Percentiles rank a stretch among this genome's conserved stretches.
phyloP scores from a whole-genome alignment of 1,284 basidiomycete genomes.

The Rhodotorula sp. region DNA sequence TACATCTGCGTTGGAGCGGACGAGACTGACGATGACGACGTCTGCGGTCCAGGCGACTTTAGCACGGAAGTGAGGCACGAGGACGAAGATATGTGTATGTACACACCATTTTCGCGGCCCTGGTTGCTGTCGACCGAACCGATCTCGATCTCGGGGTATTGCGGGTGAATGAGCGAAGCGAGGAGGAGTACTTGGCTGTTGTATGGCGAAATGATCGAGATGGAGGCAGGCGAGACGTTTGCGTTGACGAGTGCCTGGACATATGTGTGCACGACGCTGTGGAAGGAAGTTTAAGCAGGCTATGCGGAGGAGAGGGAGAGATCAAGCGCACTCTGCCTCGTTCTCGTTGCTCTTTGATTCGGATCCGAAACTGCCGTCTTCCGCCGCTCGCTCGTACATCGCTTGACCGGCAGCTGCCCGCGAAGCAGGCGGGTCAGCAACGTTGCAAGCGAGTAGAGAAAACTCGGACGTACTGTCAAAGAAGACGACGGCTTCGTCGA shows the following conservation, averaged over 20 bases:
- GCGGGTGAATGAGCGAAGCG: conserved; percentile 67
- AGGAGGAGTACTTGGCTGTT: conserved; percentile 86
- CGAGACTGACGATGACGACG: conserved; percentile 81
- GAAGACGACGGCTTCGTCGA: conserved; percentile 79
- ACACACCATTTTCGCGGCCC: conserved; percentile 63
- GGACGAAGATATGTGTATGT: background rate
- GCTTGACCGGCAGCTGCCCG: conserved; percentile 70
- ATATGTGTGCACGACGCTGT: conserved; percentile 22
- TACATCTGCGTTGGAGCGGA: conserved; percentile 67
- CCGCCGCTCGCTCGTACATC: conserved; percentile 70
- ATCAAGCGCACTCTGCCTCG: conserved; percentile 70
- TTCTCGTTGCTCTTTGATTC: conserved; percentile 90
- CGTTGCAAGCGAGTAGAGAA: background rate
- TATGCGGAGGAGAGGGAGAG: background rate
- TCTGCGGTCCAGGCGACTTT: conserved; percentile 67
- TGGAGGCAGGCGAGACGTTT: conserved; percentile 70
- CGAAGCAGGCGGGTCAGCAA: background rate
- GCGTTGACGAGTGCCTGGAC: conserved; percentile 51
- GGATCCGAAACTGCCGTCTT: conserved; percentile 59
- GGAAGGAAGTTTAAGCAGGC: background rate
- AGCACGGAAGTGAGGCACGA: conserved; percentile 61
- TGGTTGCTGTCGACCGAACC: conserved; percentile 93
- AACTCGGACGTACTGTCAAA: conserved; percentile 64
- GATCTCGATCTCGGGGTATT: conserved; percentile 74
- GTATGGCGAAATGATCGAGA: conserved; percentile 92